Base-by-base conservation (phyloP, 345 rosid species). In the Boechera retrofracta region DNA sequence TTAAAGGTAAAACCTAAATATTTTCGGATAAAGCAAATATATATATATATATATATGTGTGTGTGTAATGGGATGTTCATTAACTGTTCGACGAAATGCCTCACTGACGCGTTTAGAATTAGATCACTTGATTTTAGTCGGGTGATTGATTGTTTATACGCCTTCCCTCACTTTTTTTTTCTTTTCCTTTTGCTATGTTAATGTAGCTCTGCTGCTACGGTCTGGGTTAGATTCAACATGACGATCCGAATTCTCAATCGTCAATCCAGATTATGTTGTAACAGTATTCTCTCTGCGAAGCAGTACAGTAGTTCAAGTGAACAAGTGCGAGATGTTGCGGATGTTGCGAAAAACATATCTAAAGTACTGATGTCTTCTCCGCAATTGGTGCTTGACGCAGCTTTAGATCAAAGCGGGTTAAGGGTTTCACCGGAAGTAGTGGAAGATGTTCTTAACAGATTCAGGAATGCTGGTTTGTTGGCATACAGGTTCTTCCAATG, bases 401-500 rank as follows among this genome's bases (percentile, higher is more conserved):
- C 86, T 47, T 86, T 94, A 38, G 84, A 85, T 67, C 97, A 94
- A 84, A 81, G 83, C 41, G 90, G 97, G 21, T 31, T 87, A 33
- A 77, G 83, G 71, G 84, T 83, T 29, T 82, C 92, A n/a, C 79
- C 72, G 0, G 91, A 89, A 76, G 82, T 85, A 26, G 97, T 80
- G 5, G 97, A 91, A 80, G 75, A 82, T 69, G 88, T 94, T 36
- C 87, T 94, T 12, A 83, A 82, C 48, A 83, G 84, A 67, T 90
- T 87, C 26, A 83, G 82, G 80, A 91, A 94, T 81, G 96, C 97
- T n/a, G 98, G 98, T 63, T 82, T 89, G 83, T 64, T 86, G 55
- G 94, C 97, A 0, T 91, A 88, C 77, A 82, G 90, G 10, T 91
- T 94, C 84, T 94, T 94, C 24, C 87, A 89, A 24, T 94, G 98